Evolutionary conservation across 805 yeast genomes (phyloP), one percentile per base, ranked within the genome.

Genomic region (Candida schatavii): DNA sequence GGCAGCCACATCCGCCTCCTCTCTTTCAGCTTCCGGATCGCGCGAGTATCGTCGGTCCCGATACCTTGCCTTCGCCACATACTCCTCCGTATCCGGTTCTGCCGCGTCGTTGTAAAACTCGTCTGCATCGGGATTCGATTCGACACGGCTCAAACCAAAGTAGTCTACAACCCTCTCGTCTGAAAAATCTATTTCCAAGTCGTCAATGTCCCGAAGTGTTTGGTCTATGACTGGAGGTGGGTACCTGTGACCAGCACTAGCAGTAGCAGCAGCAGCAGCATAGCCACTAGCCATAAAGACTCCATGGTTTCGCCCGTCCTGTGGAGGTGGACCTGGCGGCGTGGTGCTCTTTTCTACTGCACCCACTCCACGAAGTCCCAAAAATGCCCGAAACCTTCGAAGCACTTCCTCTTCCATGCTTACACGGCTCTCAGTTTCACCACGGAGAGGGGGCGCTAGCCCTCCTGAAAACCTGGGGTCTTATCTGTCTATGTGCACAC

Each of bases 191-290:
- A 38, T 32, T 30, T 33, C 40, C 15, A 43, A 44, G 28, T 56
- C 72, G 5, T 70, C 77, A 17, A 57, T 36, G 39, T 36, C 39
- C 15, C 30, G 10, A 9, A 36, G 17, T 27, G 39, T n/a, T 18
- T 36, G 39, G 27, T 11, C 10, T 5, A 14, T 6, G 17, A 11
- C 5, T 5, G 37, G 37, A 15, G 37, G 37, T n/a, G 26, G 37
- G n/a, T 31, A 29, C n/a, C n/a, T n/a, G n/a, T 13, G 32, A 5
- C 14, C 5, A 18, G 15, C 32, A 5, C 32, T 29, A 6, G 18
- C n/a, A 7, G 32, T 13, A 15, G 7, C 32, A 29, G 14, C 18
- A 6, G n/a, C 32, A 15, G n/a, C 6, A 6, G n/a, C 32, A 6
- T 15, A 29, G 15, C 13, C 28, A 25, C 18, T 6, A 18, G 32